phyloP scores from a whole-genome alignment of 2,329 filamentous ascomycete species.

The Cercospora sp. region DNA sequence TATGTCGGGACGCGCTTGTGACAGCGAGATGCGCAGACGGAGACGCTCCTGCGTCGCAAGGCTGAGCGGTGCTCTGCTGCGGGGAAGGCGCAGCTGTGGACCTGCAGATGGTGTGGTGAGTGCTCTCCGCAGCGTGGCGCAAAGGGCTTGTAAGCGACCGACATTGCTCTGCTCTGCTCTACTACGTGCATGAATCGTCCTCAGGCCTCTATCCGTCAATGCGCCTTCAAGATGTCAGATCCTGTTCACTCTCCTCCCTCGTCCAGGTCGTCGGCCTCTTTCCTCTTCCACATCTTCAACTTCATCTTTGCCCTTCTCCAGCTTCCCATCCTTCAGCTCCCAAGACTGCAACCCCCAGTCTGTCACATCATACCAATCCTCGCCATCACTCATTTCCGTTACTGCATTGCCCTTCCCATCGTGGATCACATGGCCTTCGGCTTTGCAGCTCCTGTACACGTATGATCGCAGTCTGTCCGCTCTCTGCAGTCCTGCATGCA shows the following conservation, averaged over 20 bases:
- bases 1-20: neutral
- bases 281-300: slow-evolving; percentile 59
- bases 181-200: neutral
- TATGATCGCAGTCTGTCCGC: slow-evolving; percentile 70
- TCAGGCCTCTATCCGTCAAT: neutral
- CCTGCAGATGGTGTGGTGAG: neutral
- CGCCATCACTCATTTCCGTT: slow-evolving; percentile 76
- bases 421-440: slow-evolving; percentile 67
- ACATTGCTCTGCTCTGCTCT: neutral
- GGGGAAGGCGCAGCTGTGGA: neutral
- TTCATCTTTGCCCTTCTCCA: slow-evolving; percentile 82
- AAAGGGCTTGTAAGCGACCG: neutral
- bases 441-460: slow-evolving; percentile 73
- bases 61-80: neutral
- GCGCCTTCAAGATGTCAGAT: slow-evolving; percentile 26
- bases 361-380: slow-evolving; percentile 85
- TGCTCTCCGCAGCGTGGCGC: neutral
- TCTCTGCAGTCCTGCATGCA: slow-evolving; percentile 70
- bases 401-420: slow-evolving; percentile 35
- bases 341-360: slow-evolving; percentile 64
- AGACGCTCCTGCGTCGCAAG: neutral
- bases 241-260: slow-evolving; percentile 29
- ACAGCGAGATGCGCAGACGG: neutral
- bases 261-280: slow-evolving; percentile 24
- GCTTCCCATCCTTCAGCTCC: slow-evolving; percentile 55